Percentiles rank a stretch among this genome's conserved stretches.
Conservation (phyloP, 164 flowering plant species). For the Houttuynia cordata region DNA sequence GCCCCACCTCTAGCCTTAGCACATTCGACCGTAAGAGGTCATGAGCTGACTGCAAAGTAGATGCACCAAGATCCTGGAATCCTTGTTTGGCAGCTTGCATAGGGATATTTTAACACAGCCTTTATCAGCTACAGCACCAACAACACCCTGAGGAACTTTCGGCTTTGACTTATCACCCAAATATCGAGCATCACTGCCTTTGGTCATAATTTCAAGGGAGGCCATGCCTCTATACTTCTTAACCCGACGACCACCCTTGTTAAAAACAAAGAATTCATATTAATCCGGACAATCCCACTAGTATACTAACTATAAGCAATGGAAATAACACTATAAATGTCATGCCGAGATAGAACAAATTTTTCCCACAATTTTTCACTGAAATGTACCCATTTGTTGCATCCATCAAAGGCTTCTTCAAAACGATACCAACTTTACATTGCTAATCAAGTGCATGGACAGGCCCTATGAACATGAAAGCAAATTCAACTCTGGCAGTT, state of each 20-base stretch:
- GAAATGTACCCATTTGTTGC: too few species aligned
- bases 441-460: too few species aligned
- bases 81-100: constrained; percentile 98
- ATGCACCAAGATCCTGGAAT: constrained; percentile 91
- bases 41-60: constrained; percentile 62
- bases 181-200: constrained; percentile 85
- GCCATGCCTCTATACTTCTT: constrained; percentile 98
- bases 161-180: constrained; percentile 75
- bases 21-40: constrained; percentile 46
- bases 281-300: too few species aligned
- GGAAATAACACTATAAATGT: too few species aligned
- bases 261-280: constrained; percentile 3
- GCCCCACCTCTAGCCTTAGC: constrained; percentile 74
- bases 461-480: too few species aligned
- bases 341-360: too few species aligned
- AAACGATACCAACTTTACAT: too few species aligned
- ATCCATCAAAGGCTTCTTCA: too few species aligned
- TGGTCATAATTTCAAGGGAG: constrained; percentile 90
- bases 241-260: constrained; percentile 50
- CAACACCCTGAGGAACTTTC: constrained; percentile 93
- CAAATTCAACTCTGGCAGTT: too few species aligned
- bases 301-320: too few species aligned
- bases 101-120: constrained; percentile 77
- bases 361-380: too few species aligned
- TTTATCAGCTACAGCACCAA: constrained; percentile 80